phyloP scores from a whole-genome alignment of 768 basidiomycete genomes.

The Artomyces pyxidatus region DNA sequence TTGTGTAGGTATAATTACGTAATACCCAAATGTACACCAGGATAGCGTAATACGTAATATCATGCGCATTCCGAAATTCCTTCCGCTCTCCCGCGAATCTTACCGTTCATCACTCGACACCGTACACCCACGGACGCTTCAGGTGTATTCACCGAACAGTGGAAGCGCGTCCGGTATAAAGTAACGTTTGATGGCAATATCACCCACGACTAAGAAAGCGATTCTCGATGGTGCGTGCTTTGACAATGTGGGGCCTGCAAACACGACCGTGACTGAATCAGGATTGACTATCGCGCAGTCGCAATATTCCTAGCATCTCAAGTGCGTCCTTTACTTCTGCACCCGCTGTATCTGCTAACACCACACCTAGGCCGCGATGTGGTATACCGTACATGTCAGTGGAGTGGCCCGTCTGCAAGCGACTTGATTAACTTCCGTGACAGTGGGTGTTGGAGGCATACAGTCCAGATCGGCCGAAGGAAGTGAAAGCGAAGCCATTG shows the following conservation, averaged over 20 bases:
- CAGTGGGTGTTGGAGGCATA: conserved; percentile 63
- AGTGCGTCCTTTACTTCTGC: conserved; percentile 25
- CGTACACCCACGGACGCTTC: too few species aligned
- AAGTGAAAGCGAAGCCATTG: conserved; percentile 59
- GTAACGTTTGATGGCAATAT: conserved; percentile 20
- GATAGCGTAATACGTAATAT: too few species aligned
- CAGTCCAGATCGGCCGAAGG: conserved; percentile 41
- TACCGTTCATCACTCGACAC: too few species aligned
- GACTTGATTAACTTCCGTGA: background rate
- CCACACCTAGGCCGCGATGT: conserved; percentile 57
- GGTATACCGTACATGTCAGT: conserved; percentile 66
- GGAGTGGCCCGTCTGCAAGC: background rate
- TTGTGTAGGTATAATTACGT: too few species aligned
- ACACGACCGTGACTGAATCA: too few species aligned
- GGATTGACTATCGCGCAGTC: conserved; percentile 26
- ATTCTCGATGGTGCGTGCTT: conserved; percentile 22
- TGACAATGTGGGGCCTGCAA: background rate
- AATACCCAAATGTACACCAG: too few species aligned
- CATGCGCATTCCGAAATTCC: too few species aligned
- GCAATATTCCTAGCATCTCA: conserved; percentile 43
- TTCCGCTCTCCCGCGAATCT: too few species aligned
- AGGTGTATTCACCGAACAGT: too few species aligned
- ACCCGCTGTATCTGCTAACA: background rate
- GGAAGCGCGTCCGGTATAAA: too few species aligned
- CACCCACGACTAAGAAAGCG: conserved; percentile 17